Conservation (phyloP, 495 filamentous ascomycete genomes). For the Daldinia concentrica region DNA sequence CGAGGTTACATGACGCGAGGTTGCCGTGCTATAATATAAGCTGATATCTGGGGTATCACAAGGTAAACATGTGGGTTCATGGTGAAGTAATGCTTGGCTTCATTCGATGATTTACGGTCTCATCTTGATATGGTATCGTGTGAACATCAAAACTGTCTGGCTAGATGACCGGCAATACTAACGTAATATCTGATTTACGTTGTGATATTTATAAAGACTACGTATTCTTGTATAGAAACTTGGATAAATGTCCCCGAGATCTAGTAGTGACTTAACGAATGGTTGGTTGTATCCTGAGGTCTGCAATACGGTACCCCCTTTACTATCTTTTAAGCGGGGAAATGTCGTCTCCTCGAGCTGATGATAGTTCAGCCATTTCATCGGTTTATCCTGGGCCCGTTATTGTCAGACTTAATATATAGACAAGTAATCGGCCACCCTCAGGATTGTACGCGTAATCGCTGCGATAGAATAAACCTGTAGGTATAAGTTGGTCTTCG, state of each 20-base stretch:
- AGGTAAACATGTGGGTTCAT: constrained; percentile 8
- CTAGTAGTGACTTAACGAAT: too few relatives aligned
- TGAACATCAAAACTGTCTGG: not conserved
- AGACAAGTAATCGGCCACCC: not conserved
- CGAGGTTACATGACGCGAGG: constrained; percentile 13
- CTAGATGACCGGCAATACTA: not conserved
- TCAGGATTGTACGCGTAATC: not conserved
- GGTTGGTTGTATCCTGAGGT: too few relatives aligned
- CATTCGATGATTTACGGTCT: constrained; percentile 10
- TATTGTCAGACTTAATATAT: not conserved
- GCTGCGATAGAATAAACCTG: not conserved
- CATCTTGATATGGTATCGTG: not conserved
- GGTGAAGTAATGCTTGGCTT: constrained; percentile 1
- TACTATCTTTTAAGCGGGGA: not conserved
- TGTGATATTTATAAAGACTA: not conserved
- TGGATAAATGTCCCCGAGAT: not conserved
- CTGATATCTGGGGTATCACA: constrained; percentile 31
- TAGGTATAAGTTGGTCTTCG: not conserved
- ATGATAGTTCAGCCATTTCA: not conserved
- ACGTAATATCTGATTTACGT: not conserved
- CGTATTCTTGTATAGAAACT: not conserved
- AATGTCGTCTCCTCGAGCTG: not conserved
- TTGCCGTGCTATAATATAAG: constrained; percentile 15
- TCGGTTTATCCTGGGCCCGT: not conserved
- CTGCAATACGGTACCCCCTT: too few relatives aligned